Conservation (phyloP, 768 basidiomycete genomes). For the Mycena indigotica region DNA sequence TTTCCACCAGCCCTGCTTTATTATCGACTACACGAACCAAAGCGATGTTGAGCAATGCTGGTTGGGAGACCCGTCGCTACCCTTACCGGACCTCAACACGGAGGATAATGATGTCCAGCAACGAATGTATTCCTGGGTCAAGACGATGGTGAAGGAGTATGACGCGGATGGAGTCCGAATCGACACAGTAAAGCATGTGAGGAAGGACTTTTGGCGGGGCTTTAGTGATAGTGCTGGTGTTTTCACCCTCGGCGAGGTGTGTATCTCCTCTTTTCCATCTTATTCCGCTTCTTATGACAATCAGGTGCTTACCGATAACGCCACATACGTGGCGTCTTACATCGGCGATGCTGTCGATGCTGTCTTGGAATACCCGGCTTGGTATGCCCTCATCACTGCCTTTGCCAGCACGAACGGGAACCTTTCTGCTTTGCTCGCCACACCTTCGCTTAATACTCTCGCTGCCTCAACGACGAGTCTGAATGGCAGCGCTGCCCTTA, state of each 20-base stretch:
- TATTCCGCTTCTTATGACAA: conserved; percentile 21
- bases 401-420: conserved; percentile 59
- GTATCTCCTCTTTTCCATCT: conserved; percentile 21
- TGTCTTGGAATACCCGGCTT: conserved; percentile 64
- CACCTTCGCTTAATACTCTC: conserved; percentile 33
- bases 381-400: conserved; percentile 49
- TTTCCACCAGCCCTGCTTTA: conserved; percentile 69
- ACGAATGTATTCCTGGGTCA: conserved; percentile 63
- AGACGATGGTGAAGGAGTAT: conserved; percentile 55
- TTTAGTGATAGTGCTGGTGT: conserved; percentile 66
- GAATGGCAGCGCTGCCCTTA: conserved; percentile 36
- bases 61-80: conserved; percentile 66
- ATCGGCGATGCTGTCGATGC: conserved; percentile 51
- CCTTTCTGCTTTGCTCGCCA: conserved; percentile 36
- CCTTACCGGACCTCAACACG: conserved; percentile 75
- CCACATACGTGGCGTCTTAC: conserved; percentile 41
- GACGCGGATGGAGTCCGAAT: conserved; percentile 72
- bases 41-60: conserved; percentile 68
- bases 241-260: conserved; percentile 74
- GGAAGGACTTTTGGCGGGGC: conserved; percentile 64
- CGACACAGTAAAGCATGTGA: conserved; percentile 64
- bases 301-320: conserved; percentile 27
- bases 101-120: conserved; percentile 56
- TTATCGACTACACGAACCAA: conserved; percentile 62
- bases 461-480: conserved; percentile 46